phyloP scores from a whole-genome alignment of 2,329 filamentous ascomycete genomes.

The Beauveria sp. region DNA sequence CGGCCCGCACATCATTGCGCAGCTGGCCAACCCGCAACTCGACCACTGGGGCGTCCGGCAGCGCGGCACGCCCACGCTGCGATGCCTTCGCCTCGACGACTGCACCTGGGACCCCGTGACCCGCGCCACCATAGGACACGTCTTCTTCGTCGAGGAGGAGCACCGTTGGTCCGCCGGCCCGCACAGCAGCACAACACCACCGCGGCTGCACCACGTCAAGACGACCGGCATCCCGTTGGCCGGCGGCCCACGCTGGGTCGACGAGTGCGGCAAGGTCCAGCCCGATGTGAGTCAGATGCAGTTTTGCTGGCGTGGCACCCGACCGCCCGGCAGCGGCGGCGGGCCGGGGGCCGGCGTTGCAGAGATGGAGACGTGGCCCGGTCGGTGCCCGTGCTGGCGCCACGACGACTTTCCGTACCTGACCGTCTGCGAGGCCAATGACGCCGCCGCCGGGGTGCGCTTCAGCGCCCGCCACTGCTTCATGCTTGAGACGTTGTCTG shows the following conservation, averaged over 20 bases:
- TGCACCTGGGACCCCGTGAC: constrained; percentile 28
- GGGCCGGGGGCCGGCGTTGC: not conserved
- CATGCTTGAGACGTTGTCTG: constrained; percentile 37
- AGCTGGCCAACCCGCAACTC: constrained; percentile 43
- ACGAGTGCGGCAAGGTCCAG: constrained; percentile 32
- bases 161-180: constrained; percentile 41
- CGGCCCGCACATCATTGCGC: constrained; percentile 38
- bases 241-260: constrained; percentile 43
- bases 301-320: constrained; percentile 32
- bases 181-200: constrained; percentile 33
- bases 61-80: constrained; percentile 40
- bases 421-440: constrained; percentile 38
- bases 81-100: constrained; percentile 42
- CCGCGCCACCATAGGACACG: constrained; percentile 21
- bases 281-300: constrained; percentile 22
- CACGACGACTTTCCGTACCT: constrained; percentile 47
- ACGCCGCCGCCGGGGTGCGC: constrained; percentile 36
- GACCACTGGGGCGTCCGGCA: constrained; percentile 47
- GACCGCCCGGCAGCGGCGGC: not conserved
- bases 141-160: constrained; percentile 51
- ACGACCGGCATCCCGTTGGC: constrained; percentile 47
- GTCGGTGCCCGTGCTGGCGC: constrained; percentile 42
- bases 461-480: constrained; percentile 40
- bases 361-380: constrained; percentile 15
- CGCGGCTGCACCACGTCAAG: constrained; percentile 37